Conservation (phyloP, 2,329 filamentous ascomycete species). For the Ophiocordyceps australis region DNA sequence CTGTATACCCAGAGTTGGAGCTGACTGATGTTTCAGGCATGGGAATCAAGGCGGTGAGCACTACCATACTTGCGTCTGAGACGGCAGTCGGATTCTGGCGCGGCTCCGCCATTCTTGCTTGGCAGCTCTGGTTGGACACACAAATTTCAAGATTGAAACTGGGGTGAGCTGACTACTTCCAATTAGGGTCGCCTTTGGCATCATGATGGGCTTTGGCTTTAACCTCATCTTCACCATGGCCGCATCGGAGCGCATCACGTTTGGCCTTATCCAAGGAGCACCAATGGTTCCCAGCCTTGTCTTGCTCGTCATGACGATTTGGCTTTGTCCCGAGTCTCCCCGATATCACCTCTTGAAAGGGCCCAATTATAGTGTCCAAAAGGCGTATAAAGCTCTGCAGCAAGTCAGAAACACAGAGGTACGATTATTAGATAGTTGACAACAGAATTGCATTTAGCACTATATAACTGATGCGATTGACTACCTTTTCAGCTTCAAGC, state of each 20-base stretch:
- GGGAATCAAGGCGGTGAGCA: constrained; percentile 29
- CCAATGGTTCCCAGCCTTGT: constrained; percentile 17
- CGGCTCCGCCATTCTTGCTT: constrained; percentile 25
- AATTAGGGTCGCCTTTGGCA: constrained; percentile 14
- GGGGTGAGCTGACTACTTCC: constrained; percentile 3
- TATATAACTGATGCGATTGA: background rate
- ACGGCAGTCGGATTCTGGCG: constrained; percentile 27
- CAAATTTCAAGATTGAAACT: no score
- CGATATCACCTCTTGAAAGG: constrained; percentile 21
- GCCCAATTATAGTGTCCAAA: constrained; percentile 15
- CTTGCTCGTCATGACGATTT: constrained; percentile 14
- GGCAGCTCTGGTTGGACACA: constrained; percentile 20
- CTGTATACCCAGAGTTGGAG: background rate
- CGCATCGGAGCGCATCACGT: constrained; percentile 2
- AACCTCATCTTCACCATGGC: constrained; percentile 17
- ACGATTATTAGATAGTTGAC: no score
- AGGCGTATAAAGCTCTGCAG: constrained; percentile 15
- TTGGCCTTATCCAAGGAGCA: constrained; percentile 17
- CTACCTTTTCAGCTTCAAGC: constrained; percentile 15
- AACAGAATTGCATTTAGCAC: background rate
- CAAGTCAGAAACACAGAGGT: constrained; percentile 18
- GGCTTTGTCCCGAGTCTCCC: constrained; percentile 21
- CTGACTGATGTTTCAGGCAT: constrained; percentile 14
- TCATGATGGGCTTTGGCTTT: constrained; percentile 15
- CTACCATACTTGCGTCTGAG: constrained; percentile 26